These are phyloP conservation scores for Nicotiana otophora DNA, from an alignment of 257 asterid species.

Conservation along the genomic window DNA sequence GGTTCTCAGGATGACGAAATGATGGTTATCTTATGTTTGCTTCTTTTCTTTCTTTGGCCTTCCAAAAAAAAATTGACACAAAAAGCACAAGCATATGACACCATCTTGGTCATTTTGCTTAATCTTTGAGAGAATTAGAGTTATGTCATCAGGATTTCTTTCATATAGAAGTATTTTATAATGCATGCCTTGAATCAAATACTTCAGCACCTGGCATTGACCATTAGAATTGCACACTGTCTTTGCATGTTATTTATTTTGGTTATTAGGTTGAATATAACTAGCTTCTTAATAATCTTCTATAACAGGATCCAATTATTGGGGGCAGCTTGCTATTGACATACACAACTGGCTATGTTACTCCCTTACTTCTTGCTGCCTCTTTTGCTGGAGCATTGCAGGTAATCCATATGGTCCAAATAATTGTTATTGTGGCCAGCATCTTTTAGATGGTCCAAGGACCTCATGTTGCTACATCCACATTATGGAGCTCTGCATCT, in stretches of 20 bases:
- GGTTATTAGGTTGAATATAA: neutral
- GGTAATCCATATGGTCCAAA: conserved; percentile 32
- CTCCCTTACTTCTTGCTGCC: conserved; percentile 96
- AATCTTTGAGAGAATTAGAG: neutral
- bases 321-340: conserved; percentile 89
- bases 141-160: neutral
- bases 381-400: conserved; percentile 97
- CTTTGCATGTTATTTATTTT: neutral
- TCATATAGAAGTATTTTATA: neutral
- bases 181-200: neutral
- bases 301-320: conserved; percentile 62
- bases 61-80: neutral
- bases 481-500: neutral
- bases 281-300: neutral
- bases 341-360: conserved; percentile 90
- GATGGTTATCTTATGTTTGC: neutral
- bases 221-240: neutral
- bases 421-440: neutral
- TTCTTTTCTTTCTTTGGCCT: neutral
- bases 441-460: neutral
- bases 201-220: neutral
- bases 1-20: neutral
- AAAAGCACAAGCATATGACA: neutral
- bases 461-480: neutral
- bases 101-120: neutral